Evolutionary conservation across 2,329 filamentous ascomycete genomes (phyloP).

Genomic region (Colletotrichum coccodes): DNA sequence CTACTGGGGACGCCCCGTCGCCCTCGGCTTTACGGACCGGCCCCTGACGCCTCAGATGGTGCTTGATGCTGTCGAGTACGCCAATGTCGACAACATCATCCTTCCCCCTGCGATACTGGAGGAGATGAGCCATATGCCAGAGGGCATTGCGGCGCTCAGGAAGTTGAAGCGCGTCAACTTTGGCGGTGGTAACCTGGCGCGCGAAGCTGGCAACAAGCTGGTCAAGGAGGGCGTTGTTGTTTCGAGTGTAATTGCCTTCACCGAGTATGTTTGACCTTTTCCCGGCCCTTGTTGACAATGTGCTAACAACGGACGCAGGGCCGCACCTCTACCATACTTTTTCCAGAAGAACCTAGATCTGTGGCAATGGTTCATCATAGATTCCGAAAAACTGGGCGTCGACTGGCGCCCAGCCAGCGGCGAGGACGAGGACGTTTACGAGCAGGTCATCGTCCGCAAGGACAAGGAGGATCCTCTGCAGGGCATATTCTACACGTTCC

Average conservation of each 20-base stretch:
- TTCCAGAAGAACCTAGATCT: conserved; percentile 42
- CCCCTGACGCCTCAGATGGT: conserved; percentile 47
- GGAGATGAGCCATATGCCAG: conserved; percentile 48
- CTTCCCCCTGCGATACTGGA: conserved; percentile 54
- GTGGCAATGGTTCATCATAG: conserved; percentile 37
- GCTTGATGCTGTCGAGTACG: conserved; percentile 42
- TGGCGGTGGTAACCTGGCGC: conserved; percentile 50
- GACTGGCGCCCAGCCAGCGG: conserved; percentile 48
- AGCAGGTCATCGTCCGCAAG: conserved; percentile 50
- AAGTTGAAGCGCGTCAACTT: conserved; percentile 47
- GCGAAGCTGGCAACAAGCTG: conserved; percentile 49
- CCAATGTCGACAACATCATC: conserved; percentile 39
- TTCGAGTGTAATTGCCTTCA: conserved; percentile 51
- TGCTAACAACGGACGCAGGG: conserved; percentile 38
- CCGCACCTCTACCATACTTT: conserved; percentile 48
- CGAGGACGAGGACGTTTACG: conserved; percentile 46
- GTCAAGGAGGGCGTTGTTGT: conserved; percentile 46
- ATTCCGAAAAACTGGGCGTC: conserved; percentile 51
- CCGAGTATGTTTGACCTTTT: conserved; percentile 46
- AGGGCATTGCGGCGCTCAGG: conserved; percentile 42
- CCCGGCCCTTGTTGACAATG: too few relatives aligned
- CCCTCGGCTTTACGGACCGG: conserved; percentile 43
- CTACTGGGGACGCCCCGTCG: conserved; percentile 42
- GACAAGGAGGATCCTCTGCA: conserved; percentile 45
- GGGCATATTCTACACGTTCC: conserved; percentile 55